phyloP scores from a whole-genome alignment of 805 yeast genomes.

The Monosporozyma siamensis region DNA sequence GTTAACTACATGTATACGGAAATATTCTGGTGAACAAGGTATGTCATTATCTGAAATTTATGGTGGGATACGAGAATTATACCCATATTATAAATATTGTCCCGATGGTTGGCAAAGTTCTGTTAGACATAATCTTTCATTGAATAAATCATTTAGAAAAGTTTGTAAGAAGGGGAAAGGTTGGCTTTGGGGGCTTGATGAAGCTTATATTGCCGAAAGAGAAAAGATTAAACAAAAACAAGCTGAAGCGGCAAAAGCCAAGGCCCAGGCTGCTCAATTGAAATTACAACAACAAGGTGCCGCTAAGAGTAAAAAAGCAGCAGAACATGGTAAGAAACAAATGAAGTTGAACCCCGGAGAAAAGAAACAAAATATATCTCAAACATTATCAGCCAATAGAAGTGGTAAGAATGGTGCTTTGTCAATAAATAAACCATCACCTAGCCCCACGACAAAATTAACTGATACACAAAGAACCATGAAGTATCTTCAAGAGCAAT shows the following conservation, averaged over 20 bases:
- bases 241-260: slow-evolving; percentile 53
- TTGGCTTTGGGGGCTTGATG: slow-evolving; percentile 92
- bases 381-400: slow-evolving; percentile 27
- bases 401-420: slow-evolving; percentile 9
- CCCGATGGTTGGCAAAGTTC: slow-evolving; percentile 98
- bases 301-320: slow-evolving; percentile 23
- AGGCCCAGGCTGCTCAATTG: slow-evolving; percentile 46
- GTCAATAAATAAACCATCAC: slow-evolving; percentile 3
- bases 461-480: slow-evolving; percentile 48
- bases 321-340: slow-evolving; percentile 8
- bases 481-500: slow-evolving; percentile 76
- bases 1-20: slow-evolving; percentile 68
- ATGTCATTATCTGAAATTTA: slow-evolving; percentile 79
- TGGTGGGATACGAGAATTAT: slow-evolving; percentile 74
- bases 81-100: slow-evolving; percentile 87
- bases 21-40: slow-evolving; percentile 58
- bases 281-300: slow-evolving; percentile 45
- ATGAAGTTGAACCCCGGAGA: slow-evolving; percentile 12
- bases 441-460: slow-evolving; percentile 12
- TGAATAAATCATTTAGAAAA: slow-evolving; percentile 76
- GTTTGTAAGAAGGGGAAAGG: slow-evolving; percentile 85
- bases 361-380: slow-evolving; percentile 31
- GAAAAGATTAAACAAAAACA: slow-evolving; percentile 64
- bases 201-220: slow-evolving; percentile 70
- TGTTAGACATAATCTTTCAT: slow-evolving; percentile 79